Evolutionary conservation across 345 rosid species (phyloP).

Genomic region (Raphanus sativus): DNA sequence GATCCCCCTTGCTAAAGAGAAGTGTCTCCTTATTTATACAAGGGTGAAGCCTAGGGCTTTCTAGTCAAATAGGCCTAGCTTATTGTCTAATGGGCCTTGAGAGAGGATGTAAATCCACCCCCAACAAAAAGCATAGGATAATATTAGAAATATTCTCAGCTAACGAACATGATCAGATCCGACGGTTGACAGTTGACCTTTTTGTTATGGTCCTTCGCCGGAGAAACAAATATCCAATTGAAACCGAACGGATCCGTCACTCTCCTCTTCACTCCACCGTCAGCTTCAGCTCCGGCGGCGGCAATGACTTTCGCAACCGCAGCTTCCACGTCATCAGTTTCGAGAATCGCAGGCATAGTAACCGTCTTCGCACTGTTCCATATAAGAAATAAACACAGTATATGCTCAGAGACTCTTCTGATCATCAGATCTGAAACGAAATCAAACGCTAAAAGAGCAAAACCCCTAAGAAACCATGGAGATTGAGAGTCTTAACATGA

Average conservation of each 20-base stretch:
- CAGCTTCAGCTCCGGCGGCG: slow-evolving; percentile 73
- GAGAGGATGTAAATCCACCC: no score
- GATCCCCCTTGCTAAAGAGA: no score
- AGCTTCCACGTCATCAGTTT: slow-evolving; percentile 64
- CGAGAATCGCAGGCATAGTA: slow-evolving; percentile 45
- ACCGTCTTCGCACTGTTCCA: slow-evolving; percentile 42
- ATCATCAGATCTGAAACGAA: slow-evolving; percentile 11
- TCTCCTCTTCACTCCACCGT: slow-evolving; percentile 57
- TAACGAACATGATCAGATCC: slow-evolving; percentile 28
- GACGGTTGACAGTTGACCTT: slow-evolving; percentile 43
- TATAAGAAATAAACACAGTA: not conserved
- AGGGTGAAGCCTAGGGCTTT: no score
- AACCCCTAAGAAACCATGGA: not conserved
- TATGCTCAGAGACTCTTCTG: not conserved
- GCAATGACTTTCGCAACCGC: slow-evolving; percentile 63
- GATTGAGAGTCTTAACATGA: not conserved
- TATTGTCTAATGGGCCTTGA: no score
- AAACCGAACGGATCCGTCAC: slow-evolving; percentile 81
- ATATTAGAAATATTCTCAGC: not conserved
- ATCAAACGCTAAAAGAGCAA: not conserved
- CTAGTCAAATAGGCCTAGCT: no score
- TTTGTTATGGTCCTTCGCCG: slow-evolving; percentile 35
- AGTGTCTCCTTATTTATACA: no score
- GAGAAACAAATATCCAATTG: slow-evolving; percentile 63
- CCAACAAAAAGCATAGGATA: slow-evolving; percentile 2